phyloP scores from a whole-genome alignment of 2,329 filamentous ascomycete species.

The Neofusicoccum parvum region DNA sequence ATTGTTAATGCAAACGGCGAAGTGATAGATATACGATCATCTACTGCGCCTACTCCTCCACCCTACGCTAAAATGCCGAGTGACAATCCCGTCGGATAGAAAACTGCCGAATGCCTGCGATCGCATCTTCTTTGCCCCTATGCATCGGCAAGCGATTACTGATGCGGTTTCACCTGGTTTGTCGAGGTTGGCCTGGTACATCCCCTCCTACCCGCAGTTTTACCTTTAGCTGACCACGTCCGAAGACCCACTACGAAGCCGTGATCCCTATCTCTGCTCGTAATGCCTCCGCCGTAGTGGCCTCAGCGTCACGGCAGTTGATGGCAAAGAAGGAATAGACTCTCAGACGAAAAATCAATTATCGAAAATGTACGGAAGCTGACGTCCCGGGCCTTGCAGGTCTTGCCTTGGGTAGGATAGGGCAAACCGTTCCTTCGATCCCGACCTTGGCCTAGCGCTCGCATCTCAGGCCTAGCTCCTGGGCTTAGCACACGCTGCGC shows the following conservation, averaged over 20 bases:
- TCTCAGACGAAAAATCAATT: neutral
- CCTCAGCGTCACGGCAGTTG: neutral
- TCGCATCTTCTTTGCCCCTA: too few relatives aligned
- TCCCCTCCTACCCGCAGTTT: neutral
- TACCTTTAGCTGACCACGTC: neutral
- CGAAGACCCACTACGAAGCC: neutral
- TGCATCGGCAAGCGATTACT: neutral
- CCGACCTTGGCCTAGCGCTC: too few relatives aligned
- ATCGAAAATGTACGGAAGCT: neutral
- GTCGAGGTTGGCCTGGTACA: constrained; percentile 3
- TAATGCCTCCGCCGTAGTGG: neutral
- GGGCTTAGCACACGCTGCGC: too few relatives aligned
- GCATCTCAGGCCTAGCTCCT: too few relatives aligned
- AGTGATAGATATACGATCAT: neutral
- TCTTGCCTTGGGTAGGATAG: neutral
- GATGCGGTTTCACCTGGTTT: neutral
- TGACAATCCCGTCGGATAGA: too few relatives aligned
- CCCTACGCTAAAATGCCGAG: neutral
- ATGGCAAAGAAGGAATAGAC: neutral
- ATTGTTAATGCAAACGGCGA: neutral
- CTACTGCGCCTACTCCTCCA: neutral
- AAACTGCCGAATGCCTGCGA: too few relatives aligned
- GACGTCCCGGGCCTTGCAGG: neutral
- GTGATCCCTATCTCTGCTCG: neutral
- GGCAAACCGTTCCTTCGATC: neutral